Percentiles rank a stretch among this genome's conserved stretches.
These are phyloP conservation scores for Penicillium salamii DNA, from an alignment of 495 filamentous ascomycete genomes.

Conservation along the genomic window DNA sequence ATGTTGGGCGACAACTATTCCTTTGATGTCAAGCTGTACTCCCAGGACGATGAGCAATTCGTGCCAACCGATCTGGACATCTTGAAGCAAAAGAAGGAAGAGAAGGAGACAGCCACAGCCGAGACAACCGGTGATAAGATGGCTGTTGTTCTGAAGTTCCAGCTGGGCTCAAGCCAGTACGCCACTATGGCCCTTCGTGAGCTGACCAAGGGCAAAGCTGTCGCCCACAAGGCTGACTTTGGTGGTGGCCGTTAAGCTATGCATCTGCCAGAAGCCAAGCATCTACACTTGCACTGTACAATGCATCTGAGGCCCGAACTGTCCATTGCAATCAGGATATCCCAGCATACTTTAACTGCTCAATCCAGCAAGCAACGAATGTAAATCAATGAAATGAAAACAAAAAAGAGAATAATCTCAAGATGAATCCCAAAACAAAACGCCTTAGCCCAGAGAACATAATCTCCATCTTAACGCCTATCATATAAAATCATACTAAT, in stretches of 20 bases:
- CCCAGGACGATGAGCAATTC: slow-evolving; percentile 72
- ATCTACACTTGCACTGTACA: not conserved
- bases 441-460: not conserved
- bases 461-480: not conserved
- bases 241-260: slow-evolving; percentile 38
- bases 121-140: slow-evolving; percentile 50
- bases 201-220: slow-evolving; percentile 68
- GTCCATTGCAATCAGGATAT: not conserved
- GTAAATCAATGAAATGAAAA: no score
- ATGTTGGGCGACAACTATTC: slow-evolving; percentile 54
- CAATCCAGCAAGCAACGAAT: no score
- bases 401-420: not conserved
- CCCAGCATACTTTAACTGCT: no score
- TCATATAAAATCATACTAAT: not conserved
- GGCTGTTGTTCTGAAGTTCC: slow-evolving; percentile 81
- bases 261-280: not conserved
- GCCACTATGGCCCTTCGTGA: slow-evolving; percentile 93
- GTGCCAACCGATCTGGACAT: slow-evolving; percentile 78
- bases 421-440: not conserved
- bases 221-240: slow-evolving; percentile 64
- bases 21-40: slow-evolving; percentile 68
- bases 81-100: slow-evolving; percentile 22
- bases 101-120: slow-evolving; percentile 1
- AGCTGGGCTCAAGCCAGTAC: slow-evolving; percentile 83
- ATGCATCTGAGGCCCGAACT: not conserved